phyloP scores from a whole-genome alignment of 306 rosid genomes.

The Cicer arietinum region DNA sequence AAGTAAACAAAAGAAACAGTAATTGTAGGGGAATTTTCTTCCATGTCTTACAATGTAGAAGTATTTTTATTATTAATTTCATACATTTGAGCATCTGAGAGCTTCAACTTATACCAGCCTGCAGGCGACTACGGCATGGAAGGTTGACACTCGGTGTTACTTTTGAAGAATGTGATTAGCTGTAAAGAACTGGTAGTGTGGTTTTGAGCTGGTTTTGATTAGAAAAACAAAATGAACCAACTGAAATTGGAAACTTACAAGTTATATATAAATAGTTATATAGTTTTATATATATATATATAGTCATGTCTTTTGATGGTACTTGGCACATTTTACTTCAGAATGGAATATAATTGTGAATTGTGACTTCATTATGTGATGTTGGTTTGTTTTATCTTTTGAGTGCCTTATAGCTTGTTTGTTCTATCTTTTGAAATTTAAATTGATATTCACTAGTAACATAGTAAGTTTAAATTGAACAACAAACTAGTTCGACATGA shows the following conservation, averaged over 20 bases:
- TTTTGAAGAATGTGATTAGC: conserved; percentile 44
- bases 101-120: conserved; percentile 49
- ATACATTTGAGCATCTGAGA: conserved; percentile 21
- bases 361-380: conserved; percentile 35
- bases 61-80: neutral
- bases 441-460: no score
- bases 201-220: conserved; percentile 36
- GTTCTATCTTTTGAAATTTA: neutral
- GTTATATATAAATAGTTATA: conserved; percentile 4
- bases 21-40: no score
- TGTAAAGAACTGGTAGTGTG: conserved; percentile 42
- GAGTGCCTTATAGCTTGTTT: neutral
- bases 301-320: conserved; percentile 2
- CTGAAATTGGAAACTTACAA: conserved; percentile 33
- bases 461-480: no score
- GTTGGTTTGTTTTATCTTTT: conserved; percentile 14
- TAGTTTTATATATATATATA: conserved; percentile 7
- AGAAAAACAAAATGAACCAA: conserved; percentile 35
- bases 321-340: conserved; percentile 35
- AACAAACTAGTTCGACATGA: no score
- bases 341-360: conserved; percentile 42
- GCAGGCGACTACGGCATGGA: conserved; percentile 65
- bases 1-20: no score
- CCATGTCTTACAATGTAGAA: neutral
- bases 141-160: conserved; percentile 49